A percentile compares a stretch with the other conserved stretches of the same genome.
These are phyloP conservation scores for Monosporascus sp. DNA, from an alignment of 2,329 filamentous ascomycete genomes.

Conservation along the genomic window DNA sequence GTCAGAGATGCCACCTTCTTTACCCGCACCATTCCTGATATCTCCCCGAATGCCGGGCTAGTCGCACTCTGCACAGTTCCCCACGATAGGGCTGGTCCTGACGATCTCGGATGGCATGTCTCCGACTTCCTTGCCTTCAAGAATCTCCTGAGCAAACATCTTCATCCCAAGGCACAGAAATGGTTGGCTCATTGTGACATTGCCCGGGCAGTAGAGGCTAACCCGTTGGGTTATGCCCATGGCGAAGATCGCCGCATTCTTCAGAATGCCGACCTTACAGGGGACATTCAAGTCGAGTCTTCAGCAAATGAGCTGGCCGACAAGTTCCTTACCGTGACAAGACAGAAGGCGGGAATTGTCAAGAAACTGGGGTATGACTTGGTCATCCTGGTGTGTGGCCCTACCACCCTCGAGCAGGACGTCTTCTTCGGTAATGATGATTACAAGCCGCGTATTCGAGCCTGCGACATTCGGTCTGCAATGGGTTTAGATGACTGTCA, in stretches of 20 bases:
- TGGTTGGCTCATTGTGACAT: constrained; percentile 24
- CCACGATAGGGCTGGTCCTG: constrained; percentile 11
- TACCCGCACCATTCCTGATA: constrained; percentile 16
- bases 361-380: constrained; percentile 10
- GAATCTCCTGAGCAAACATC: constrained; percentile 16
- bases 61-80: constrained; percentile 24
- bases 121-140: constrained; percentile 25
- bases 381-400: constrained; percentile 23
- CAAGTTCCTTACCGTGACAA: constrained; percentile 14
- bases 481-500: constrained; percentile 7
- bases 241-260: constrained; percentile 19
- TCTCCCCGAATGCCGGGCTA: constrained; percentile 10
- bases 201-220: constrained; percentile 7
- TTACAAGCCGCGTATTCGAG: constrained; percentile 6
- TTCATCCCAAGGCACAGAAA: constrained; percentile 12
- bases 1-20: constrained; percentile 12
- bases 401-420: constrained; percentile 23
- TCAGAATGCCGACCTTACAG: constrained; percentile 2
- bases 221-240: constrained; percentile 18
- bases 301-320: constrained; percentile 9
- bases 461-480: constrained; percentile 11
- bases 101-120: constrained; percentile 24
- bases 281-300: constrained; percentile 17
- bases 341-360: constrained; percentile 9
- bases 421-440: constrained; percentile 18